Percentiles rank a stretch among this genome's conserved stretches.
phyloP scores from a whole-genome alignment of 177 flowering plant genomes.

The Vitis hybrid region DNA sequence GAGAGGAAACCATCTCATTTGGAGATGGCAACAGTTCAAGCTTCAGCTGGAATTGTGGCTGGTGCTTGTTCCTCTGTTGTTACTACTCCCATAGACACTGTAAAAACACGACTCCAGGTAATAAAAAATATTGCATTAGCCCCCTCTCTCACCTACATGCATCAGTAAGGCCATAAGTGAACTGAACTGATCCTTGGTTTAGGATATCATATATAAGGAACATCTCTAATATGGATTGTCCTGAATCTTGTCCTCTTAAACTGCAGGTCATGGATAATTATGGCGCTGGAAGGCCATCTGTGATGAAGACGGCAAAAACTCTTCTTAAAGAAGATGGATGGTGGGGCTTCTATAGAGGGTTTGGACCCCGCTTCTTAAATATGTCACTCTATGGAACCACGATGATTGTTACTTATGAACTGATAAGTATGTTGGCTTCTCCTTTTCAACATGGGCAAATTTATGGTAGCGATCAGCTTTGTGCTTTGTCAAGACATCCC shows the following conservation, averaged over 20 bases:
- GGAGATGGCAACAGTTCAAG: slow-evolving; percentile 78
- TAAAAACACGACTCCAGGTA: slow-evolving; percentile 90
- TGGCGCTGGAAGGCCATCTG: slow-evolving; percentile 75
- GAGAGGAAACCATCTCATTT: slow-evolving; percentile 65
- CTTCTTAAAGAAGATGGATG: slow-evolving; percentile 84
- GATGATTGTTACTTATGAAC: slow-evolving; percentile 86
- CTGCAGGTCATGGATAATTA: slow-evolving; percentile 76
- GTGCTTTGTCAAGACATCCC: no score
- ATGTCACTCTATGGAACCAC: slow-evolving; percentile 91
- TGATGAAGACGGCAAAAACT: slow-evolving; percentile 52
- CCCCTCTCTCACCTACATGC: not conserved
- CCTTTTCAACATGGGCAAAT: not conserved
- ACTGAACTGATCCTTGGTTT: no score
- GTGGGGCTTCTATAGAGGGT: slow-evolving; percentile 87
- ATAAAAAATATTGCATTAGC: not conserved
- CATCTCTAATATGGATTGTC: not conserved
- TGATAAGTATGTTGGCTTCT: slow-evolving; percentile 55
- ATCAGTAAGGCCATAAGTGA: not conserved
- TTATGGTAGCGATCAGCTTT: not conserved
- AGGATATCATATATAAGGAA: not conserved
- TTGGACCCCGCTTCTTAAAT: slow-evolving; percentile 82
- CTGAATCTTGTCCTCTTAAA: not conserved
- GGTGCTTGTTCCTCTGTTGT: slow-evolving; percentile 82
- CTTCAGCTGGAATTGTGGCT: slow-evolving; percentile 74
- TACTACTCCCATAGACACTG: slow-evolving; percentile 87